Evolutionary conservation across 1,284 basidiomycete genomes (phyloP), one percentile per base, ranked within the genome.

Genomic region (Microbotryum lychnidis-dioicae): DNA sequence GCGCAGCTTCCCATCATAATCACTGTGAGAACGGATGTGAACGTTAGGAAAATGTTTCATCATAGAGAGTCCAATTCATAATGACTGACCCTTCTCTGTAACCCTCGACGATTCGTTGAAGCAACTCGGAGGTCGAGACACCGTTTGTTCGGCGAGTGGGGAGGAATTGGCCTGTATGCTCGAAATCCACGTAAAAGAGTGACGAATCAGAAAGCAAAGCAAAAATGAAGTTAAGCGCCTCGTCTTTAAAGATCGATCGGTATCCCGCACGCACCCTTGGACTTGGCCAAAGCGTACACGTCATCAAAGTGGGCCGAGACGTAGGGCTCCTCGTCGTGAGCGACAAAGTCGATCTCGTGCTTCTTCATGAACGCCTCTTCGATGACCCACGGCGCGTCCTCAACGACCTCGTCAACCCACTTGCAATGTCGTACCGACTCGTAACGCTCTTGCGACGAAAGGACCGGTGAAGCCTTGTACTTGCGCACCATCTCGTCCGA

Each of bases 61-160:
- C 14, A 42, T 16, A 23, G 49, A 54, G 31, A 8, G 31, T 50
- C n/a, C 8, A 53, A 2, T 6, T 31, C 9, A 16, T 37, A 6
- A 42, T 1, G 1, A 42, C 37, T 42, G 48, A 56, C 33, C 66
- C 81, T 56, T 83, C 83, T 37, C 90, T 81, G 76, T 94, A 94
- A 16, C 87, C 85, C 31, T 82, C 80, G 42, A 94, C 86, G 71
- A 96, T 91, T 44, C 92, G 85, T 73, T 91, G 89, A 51, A 98
- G 81, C 14, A 97, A 80, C 57, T 91, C 88, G 0, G 91, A 94
- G 0, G 94, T 98, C 27, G 91, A 96, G 20, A 98, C 85, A 10
- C 91, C 89, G 1, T 91, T 90, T 8, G 96, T 97, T 63, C 94
- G 87, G 31, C 91, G 83, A 3, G 94, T 98, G 0, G 96, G 94